Evolutionary conservation across 768 basidiomycete genomes (phyloP), one percentile per base, ranked within the genome.

Genomic region (Naganishia kalamii): DNA sequence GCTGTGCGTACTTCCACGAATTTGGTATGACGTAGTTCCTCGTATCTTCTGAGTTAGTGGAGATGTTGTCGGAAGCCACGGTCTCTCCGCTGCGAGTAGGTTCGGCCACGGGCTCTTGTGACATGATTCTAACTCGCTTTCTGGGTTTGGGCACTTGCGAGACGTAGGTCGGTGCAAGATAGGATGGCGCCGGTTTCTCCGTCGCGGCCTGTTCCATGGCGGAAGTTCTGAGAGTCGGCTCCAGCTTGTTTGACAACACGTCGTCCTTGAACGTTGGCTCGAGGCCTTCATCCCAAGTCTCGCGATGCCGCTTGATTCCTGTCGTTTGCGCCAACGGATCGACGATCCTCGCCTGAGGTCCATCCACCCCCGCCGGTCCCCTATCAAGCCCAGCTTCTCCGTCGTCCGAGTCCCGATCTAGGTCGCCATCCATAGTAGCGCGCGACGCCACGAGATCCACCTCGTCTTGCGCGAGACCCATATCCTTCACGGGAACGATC

Each of bases 231-330:
- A 17, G 3, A 5, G 6, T 5, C 23, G 4, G 48, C 12, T 49
- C 48, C 11, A 30, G 15, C 8, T 29, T 32, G 29, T 35, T n/a
- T 32, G n/a, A 25, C 5, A 57, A 37, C 6, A 57, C 23, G 27
- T 57, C 54, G 4, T 41, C 54, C 37, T 57, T 57, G 37, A 57
- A 40, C n/a, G 54, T 57, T 23, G 54, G 37, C n/a, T 66, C 67
- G 15, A 61, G 43, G 6, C 67, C 67, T 17, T 63, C 48, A 21
- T 35, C 43, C 40, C 21, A 61, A 44, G 66, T 44, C 8, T 33
- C 46, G 11, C 60, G 33, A 47, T 44, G 54, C 23, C 54, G 17
- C 37, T 57, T 57, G 19, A 61, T 61, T 8, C 43, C 46, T 27
- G 29, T 6, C 21, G 33, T 46, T 13, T 12, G 19, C 35, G 19